These are phyloP conservation scores for Grosmannia serpens DNA, from an alignment of 2,329 filamentous ascomycete genomes.

Conservation along the genomic window DNA sequence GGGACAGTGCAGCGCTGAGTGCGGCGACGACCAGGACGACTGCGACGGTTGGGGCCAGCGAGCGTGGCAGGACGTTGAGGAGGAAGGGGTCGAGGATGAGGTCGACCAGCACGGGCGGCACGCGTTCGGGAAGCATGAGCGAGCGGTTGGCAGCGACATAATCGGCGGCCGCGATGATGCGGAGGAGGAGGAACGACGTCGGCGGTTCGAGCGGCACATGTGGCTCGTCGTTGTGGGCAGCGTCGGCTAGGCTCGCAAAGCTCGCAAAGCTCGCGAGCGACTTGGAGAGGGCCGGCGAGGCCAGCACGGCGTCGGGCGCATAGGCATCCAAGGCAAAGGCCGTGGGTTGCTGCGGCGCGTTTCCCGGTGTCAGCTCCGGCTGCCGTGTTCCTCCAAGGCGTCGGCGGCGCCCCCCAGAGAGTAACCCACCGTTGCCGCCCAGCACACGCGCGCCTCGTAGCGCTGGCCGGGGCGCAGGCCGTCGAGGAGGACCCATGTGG, in stretches of 20 bases:
- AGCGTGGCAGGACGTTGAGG: conserved; percentile 66
- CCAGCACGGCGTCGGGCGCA: conserved; percentile 48
- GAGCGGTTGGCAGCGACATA: conserved; percentile 66
- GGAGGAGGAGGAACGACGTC: conserved; percentile 56
- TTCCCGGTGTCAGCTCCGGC: no score
- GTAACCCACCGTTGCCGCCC: conserved; percentile 72
- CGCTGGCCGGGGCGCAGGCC: conserved; percentile 57
- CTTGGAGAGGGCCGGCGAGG: conserved; percentile 48
- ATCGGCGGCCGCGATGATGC: conserved; percentile 65
- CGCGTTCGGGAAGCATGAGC: conserved; percentile 54
- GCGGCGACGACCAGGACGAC: conserved; percentile 57
- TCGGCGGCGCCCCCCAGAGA: background rate
- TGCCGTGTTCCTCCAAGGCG: no score
- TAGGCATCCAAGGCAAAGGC: conserved; percentile 59
- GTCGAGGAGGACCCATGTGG: conserved; percentile 72
- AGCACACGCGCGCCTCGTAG: conserved; percentile 89
- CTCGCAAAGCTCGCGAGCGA: conserved; percentile 52
- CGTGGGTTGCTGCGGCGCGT: conserved; percentile 63
- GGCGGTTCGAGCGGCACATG: background rate
- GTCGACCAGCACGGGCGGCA: conserved; percentile 67
- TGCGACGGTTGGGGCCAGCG: conserved; percentile 57
- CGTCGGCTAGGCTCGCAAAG: conserved; percentile 41
- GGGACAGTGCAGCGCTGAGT: conserved; percentile 29
- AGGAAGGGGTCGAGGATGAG: conserved; percentile 73
- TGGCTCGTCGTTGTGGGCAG: background rate